phyloP scores from a whole-genome alignment of 2,329 filamentous ascomycete species.

The Dothideomycetes sp. region DNA sequence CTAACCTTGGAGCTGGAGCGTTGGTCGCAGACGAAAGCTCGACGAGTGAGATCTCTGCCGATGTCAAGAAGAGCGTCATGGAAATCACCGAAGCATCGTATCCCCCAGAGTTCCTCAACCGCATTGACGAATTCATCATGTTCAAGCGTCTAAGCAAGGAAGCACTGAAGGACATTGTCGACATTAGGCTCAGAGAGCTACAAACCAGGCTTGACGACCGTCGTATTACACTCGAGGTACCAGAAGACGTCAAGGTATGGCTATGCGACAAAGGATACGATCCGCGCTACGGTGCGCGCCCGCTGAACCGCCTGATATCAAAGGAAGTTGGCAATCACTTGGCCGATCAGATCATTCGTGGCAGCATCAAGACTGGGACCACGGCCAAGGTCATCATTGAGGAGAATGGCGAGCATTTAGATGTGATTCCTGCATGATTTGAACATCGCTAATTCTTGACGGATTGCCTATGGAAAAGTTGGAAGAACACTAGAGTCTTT shows the following conservation, averaged over 20 bases:
- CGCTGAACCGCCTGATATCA: slow-evolving; percentile 80
- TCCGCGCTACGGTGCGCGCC: slow-evolving; percentile 79
- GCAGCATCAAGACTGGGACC: slow-evolving; percentile 66
- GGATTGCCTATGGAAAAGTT: too few species aligned
- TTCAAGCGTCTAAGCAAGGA: slow-evolving; percentile 74
- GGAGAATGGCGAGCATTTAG: slow-evolving; percentile 36
- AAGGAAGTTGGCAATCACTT: slow-evolving; percentile 82
- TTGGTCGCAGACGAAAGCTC: slow-evolving; percentile 48
- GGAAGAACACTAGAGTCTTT: too few species aligned
- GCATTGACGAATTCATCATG: slow-evolving; percentile 92
- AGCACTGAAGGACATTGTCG: slow-evolving; percentile 82
- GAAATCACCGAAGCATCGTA: slow-evolving; percentile 67
- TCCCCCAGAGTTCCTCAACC: slow-evolving; percentile 90
- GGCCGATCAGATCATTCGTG: slow-evolving; percentile 85
- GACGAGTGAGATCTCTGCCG: slow-evolving; percentile 47
- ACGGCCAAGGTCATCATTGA: slow-evolving; percentile 59
- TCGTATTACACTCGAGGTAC: slow-evolving; percentile 65
- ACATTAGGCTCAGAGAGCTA: slow-evolving; percentile 79
- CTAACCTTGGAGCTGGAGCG: slow-evolving; percentile 86
- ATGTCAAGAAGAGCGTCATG: slow-evolving; percentile 72
- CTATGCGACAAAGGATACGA: slow-evolving; percentile 84
- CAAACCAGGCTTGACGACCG: slow-evolving; percentile 75
- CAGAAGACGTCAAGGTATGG: slow-evolving; percentile 67
- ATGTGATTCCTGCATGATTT: slow-evolving; percentile 13
- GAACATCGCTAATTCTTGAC: too few species aligned